phyloP scores from a whole-genome alignment of 1,284 basidiomycete genomes.

The Heterobasidion annosum region DNA sequence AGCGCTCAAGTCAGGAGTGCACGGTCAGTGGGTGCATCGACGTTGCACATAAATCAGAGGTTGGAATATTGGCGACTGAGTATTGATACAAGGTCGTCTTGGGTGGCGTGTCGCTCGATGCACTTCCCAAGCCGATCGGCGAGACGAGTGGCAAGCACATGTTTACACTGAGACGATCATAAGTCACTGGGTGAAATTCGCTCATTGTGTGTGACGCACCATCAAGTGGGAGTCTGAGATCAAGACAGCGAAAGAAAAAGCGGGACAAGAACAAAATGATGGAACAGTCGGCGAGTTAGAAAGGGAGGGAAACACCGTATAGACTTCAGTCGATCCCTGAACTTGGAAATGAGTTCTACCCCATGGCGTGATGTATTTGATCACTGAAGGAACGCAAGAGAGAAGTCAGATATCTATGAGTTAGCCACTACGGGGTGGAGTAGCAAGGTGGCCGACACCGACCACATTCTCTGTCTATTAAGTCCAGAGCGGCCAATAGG shows the following conservation, averaged over 20 bases:
- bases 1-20: too few relatives aligned
- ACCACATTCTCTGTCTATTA: slow-evolving; percentile 62
- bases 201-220: slow-evolving; percentile 27
- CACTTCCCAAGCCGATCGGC: slow-evolving; percentile 44
- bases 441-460: slow-evolving; percentile 5
- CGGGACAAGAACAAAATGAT: slow-evolving; percentile 66
- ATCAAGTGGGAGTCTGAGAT: slow-evolving; percentile 50
- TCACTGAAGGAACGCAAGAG: slow-evolving; percentile 31
- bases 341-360: slow-evolving; percentile 55
- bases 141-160: slow-evolving; percentile 56
- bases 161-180: slow-evolving; percentile 52
- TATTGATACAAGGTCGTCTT: slow-evolving; percentile 35
- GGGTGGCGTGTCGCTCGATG: slow-evolving; percentile 34
- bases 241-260: slow-evolving; percentile 57
- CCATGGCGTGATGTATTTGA: slow-evolving; percentile 50
- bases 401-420: background rate
- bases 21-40: too few relatives aligned
- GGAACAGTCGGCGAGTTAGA: slow-evolving; percentile 24
- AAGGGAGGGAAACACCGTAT: slow-evolving; percentile 51
- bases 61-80: slow-evolving; percentile 15
- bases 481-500: slow-evolving; percentile 59
- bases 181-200: too few relatives aligned
- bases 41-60: background rate
- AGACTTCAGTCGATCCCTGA: slow-evolving; percentile 51
- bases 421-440: background rate